A percentile compares a stretch with the other conserved stretches of the same genome.
These are phyloP conservation scores for Neobulgaria alba DNA, from an alignment of 2,329 filamentous ascomycete species.

Conservation along the genomic window DNA sequence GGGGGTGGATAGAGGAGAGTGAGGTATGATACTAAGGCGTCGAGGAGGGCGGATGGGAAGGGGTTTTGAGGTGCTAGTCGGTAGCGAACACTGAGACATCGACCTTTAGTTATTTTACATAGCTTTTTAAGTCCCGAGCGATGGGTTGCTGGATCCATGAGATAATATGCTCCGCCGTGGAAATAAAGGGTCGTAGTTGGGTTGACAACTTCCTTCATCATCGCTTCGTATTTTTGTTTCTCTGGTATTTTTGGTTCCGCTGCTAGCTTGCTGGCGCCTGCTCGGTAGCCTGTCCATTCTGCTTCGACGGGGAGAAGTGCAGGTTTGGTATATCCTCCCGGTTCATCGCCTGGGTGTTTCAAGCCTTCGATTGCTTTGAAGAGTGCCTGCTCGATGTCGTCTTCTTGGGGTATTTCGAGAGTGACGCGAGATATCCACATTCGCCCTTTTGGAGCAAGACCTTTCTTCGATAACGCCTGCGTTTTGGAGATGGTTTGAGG, in stretches of 20 bases:
- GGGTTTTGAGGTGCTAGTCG: constrained; percentile 65
- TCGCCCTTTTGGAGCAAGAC: constrained; percentile 63
- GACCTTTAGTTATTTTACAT: constrained; percentile 57
- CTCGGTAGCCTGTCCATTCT: constrained; percentile 69
- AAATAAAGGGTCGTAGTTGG: constrained; percentile 62
- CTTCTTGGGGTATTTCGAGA: constrained; percentile 47
- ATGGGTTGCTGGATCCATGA: constrained; percentile 63
- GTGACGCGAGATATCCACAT: constrained; percentile 74
- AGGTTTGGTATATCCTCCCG: constrained; percentile 38
- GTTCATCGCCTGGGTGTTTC: constrained; percentile 29
- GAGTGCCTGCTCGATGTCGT: constrained; percentile 49
- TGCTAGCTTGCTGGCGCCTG: constrained; percentile 40
- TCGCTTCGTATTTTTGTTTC: constrained; percentile 51
- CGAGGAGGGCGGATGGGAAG: constrained; percentile 67
- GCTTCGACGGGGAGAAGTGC: constrained; percentile 51
- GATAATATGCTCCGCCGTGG: constrained; percentile 67
- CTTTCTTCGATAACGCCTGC: constrained; percentile 52
- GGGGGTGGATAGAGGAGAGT: constrained; percentile 57
- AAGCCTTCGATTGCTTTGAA: constrained; percentile 49
- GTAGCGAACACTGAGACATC: constrained; percentile 56
- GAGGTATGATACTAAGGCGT: constrained; percentile 65
- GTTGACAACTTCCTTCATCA: constrained; percentile 60
- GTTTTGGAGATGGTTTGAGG: constrained; percentile 42
- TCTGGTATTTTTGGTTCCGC: constrained; percentile 50
- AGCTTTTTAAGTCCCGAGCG: constrained; percentile 50